A percentile compares a stretch with the other conserved stretches of the same genome.
Evolutionary conservation across 352 stramenopile species (phyloP).

Genomic region (Phytophthora parvispora): DNA sequence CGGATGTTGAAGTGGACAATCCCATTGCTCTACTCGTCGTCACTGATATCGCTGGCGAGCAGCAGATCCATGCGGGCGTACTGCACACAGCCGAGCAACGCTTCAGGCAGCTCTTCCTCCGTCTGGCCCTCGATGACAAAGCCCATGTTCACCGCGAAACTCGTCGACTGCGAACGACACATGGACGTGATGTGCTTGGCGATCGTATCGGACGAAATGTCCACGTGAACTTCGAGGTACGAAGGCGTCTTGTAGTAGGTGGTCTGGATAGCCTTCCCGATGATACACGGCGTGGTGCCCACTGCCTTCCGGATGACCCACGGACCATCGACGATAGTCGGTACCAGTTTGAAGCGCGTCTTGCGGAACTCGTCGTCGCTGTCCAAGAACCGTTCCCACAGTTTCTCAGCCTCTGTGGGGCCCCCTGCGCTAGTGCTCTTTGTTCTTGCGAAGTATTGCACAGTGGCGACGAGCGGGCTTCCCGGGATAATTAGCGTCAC

Average conservation of each 20-base stretch:
- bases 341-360: constrained; percentile 82
- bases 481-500: constrained; percentile 82
- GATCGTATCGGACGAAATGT: constrained; percentile 80
- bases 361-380: constrained; percentile 79
- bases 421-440: constrained; percentile 27
- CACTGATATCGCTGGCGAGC: constrained; percentile 35
- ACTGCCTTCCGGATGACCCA: constrained; percentile 89
- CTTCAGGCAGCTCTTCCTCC: constrained; percentile 77
- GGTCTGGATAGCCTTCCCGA: constrained; percentile 75
- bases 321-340: constrained; percentile 76
- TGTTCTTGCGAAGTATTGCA: constrained; percentile 83
- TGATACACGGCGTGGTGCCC: constrained; percentile 78
- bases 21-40: background rate
- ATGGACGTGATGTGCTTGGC: constrained; percentile 83
- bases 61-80: constrained; percentile 76
- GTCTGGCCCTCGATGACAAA: constrained; percentile 79
- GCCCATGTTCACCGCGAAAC: constrained; percentile 81
- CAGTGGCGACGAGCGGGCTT: constrained; percentile 63
- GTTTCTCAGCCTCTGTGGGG: constrained; percentile 39
- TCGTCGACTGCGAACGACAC: constrained; percentile 71
- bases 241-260: constrained; percentile 64
- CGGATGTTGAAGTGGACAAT: constrained; percentile 11
- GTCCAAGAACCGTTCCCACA: constrained; percentile 75
- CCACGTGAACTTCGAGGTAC: constrained; percentile 84
- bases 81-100: constrained; percentile 77